Conservation (phyloP, 768 basidiomycete genomes). For the Leccinum barrowsii region DNA sequence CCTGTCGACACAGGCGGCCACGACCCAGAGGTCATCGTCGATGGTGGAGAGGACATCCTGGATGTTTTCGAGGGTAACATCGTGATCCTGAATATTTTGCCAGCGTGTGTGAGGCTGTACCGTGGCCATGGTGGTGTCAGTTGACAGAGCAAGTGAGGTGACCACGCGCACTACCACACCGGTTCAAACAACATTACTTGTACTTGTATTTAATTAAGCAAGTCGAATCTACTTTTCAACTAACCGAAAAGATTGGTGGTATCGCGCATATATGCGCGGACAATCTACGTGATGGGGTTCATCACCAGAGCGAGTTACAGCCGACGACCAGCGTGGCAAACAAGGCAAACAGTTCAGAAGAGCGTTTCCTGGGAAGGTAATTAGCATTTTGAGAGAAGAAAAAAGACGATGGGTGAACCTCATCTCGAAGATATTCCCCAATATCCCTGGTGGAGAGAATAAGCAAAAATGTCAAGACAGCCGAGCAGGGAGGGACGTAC, state of each 20-base stretch:
- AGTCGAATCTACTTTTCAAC: slow-evolving; percentile 31
- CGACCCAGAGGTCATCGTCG: slow-evolving; percentile 72
- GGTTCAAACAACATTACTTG: background rate
- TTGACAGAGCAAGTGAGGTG: background rate
- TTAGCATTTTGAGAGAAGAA: slow-evolving; percentile 12
- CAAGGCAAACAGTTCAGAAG: slow-evolving; percentile 43
- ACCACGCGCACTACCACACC: background rate
- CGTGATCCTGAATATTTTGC: slow-evolving; percentile 51
- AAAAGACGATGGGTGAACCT: slow-evolving; percentile 46
- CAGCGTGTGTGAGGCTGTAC: slow-evolving; percentile 47
- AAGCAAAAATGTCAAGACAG: slow-evolving; percentile 1
- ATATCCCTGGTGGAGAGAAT: slow-evolving; percentile 64
- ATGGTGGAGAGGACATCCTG: slow-evolving; percentile 46
- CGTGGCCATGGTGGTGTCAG: slow-evolving; percentile 33
- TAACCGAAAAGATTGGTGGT: slow-evolving; percentile 8
- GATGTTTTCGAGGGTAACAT: slow-evolving; percentile 52
- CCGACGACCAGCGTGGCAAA: slow-evolving; percentile 1
- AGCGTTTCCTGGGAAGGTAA: slow-evolving; percentile 60
- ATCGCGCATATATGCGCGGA: background rate
- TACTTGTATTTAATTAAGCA: slow-evolving; percentile 1
- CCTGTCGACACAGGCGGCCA: slow-evolving; percentile 69
- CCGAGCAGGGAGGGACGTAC: slow-evolving; percentile 36
- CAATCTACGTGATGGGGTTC: slow-evolving; percentile 9
- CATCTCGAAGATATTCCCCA: slow-evolving; percentile 96
- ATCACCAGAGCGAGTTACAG: slow-evolving; percentile 16